Evolutionary conservation across 345 rosid genomes (phyloP), one percentile per base, ranked within the genome.

Genomic region (Gossypium turneri): DNA sequence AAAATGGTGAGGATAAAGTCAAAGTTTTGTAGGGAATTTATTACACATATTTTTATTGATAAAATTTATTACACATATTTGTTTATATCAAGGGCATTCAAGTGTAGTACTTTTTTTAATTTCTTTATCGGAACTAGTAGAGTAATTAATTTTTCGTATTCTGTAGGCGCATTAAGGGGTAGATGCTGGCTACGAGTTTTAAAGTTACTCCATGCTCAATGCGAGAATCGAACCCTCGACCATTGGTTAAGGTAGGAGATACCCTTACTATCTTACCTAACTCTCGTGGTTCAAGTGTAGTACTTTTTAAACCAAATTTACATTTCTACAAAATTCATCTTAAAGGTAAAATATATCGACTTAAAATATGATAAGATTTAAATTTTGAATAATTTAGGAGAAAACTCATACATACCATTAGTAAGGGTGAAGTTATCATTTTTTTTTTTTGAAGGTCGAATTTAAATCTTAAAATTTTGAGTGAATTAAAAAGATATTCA

Each of bases 221-320:
- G 0, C 0, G 1, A 29, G 6, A 0, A 29, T 29, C 5, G 0
- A 29, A 29, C 1, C 0, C 0, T 3, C 1, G 1, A 29, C 1
- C 5, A 29, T 5, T 29, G 0, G 0, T 29, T 29, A 29, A 29
- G 0, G 1, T 29, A 29, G 0, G 5, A 29, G 5, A 29, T 0
- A 29, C 4, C 0, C 0, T 29, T 29, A 5, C 0, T 0, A 29
- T 29, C 0, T 29, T 3, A 29, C 5, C 5, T 29, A 29, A 29
- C 38, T 29, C 5, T 29, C 1, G 1, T 29, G 0, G 4, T 34
- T 3, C 0, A 16, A 62, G 22, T 62, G 1, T 9, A 63, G 3
- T 16, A 38, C 1, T 63, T 41, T 63, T 8, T 34, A 5, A 15
- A 5, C 6, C n/a, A 45, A 45, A 13, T 62, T 44, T 11, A 5